Base-by-base conservation (phyloP, 2,329 filamentous ascomycete species). In the Diplodia intermedia region DNA sequence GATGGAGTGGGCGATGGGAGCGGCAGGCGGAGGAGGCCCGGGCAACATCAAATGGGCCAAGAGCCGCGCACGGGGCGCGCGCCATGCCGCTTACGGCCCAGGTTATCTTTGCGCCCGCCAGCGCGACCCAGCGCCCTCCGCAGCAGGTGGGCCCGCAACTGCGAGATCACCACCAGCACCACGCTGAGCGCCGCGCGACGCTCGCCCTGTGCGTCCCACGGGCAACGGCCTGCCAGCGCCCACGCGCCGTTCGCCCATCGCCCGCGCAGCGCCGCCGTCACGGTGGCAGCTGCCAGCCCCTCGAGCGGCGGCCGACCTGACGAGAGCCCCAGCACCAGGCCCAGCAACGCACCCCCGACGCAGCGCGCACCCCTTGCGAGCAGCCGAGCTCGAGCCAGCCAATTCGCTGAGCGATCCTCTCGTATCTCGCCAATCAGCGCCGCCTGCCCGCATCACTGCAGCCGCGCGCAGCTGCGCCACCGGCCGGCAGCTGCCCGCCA, bases 1-100 rank as follows among this genome's bases (percentile, higher is more conserved):
- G 53, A 56, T 56, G 52, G 63, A 66, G 63, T 55, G 63, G 63
- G 60, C 60, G 60, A 63, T 63, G 60, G 47, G 60, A 63, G 60
- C 47, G 60, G 53, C 60, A 63, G n/a, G 57, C 57, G 57, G 57
- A 62, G 57, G 57, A 62, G 57, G 60, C 60, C 60, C 60, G 60
- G 60, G 60, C 60, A 63, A 63, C 60, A 52, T 63, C 60, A 52
- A 63, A 63, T 63, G 60, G 60, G 56, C 43, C 26, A 26, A 36
- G 31, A 47, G 43, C 43, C n/a, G 60, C 29, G 60, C 60, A 63
- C 60, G 60, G 60, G 31, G 60, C 60, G 43, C 60, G 60, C 60
- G 60, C 60, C 43, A 52, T 63, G 60, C 60, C 60, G 60, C 43
- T 49, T 63, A 7, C 9, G 14, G 60, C 60, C 43, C 56, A 38